A percentile compares a stretch with the other conserved stretches of the same genome.
Evolutionary conservation across 495 filamentous ascomycete species (phyloP).

Genomic region (Neurospora discreta): DNA sequence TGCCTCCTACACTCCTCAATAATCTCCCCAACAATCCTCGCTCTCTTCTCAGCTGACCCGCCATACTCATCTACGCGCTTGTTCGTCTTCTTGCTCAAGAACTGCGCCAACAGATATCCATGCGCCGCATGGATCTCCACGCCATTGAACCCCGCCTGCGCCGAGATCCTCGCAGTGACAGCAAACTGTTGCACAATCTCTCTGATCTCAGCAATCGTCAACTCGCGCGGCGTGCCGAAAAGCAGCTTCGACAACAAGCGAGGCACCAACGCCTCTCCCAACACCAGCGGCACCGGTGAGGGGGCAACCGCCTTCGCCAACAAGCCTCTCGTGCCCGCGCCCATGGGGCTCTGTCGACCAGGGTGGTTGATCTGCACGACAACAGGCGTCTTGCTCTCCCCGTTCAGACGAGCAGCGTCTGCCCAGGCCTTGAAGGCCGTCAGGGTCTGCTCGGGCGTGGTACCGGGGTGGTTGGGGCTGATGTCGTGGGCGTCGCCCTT

Average conservation of each 20-base stretch:
- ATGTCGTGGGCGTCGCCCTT: constrained; percentile 33
- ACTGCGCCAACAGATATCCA: constrained; percentile 66
- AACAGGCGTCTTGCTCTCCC: constrained; percentile 30
- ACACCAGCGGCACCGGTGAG: constrained; percentile 19
- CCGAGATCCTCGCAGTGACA: constrained; percentile 45
- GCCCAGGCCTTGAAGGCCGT: constrained; percentile 38
- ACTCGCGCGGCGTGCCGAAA: constrained; percentile 42
- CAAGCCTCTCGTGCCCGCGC: constrained; percentile 33
- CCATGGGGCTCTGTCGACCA: constrained; percentile 41
- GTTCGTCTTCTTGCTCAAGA: constrained; percentile 50
- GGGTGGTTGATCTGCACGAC: constrained; percentile 50
- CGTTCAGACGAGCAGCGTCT: constrained; percentile 18
- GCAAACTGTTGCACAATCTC: constrained; percentile 43
- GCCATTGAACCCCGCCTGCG: constrained; percentile 64
- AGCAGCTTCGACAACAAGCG: constrained; percentile 46
- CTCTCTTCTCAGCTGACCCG: constrained; percentile 54
- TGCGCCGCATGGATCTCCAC: constrained; percentile 67
- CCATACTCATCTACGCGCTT: constrained; percentile 53
- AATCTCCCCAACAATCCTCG: constrained; percentile 51
- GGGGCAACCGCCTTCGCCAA: constrained; percentile 34
- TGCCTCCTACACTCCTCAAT: constrained; percentile 29
- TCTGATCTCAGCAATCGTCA: constrained; percentile 46
- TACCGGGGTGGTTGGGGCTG: constrained; percentile 17
- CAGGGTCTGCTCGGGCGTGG: constrained; percentile 13
- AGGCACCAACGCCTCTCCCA: constrained; percentile 28